These are phyloP conservation scores for Fagopyrum homotropicum DNA, from an alignment of 148 eudicot genomes.

Conservation along the genomic window DNA sequence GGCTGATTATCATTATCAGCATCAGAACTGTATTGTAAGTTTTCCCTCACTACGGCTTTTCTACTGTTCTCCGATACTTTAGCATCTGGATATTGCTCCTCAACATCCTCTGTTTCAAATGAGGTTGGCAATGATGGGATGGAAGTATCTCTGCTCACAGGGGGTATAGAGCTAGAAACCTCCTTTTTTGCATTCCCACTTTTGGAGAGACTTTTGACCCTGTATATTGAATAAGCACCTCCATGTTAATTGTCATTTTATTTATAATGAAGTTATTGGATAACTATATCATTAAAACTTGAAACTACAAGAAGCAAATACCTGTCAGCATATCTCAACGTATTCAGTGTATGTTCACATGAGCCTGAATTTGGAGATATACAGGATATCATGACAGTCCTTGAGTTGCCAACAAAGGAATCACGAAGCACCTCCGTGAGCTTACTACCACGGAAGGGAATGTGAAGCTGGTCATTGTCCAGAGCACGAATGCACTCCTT, in stretches of 20 bases:
- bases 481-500: constrained; percentile 99
- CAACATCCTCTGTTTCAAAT: constrained; percentile 47
- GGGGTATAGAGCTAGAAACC: constrained; percentile 37
- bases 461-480: constrained; percentile 94
- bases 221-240: constrained; percentile 22
- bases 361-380: constrained; percentile 95
- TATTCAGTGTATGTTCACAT: constrained; percentile 96
- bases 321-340: constrained; percentile 99
- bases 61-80: constrained; percentile 46
- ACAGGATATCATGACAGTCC: constrained; percentile 98
- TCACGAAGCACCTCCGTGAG: constrained; percentile 99
- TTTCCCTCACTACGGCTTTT: constrained; percentile 51
- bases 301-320: constrained; percentile 17
- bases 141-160: constrained; percentile 52
- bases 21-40: constrained; percentile 31
- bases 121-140: constrained; percentile 36
- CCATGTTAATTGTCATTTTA: background rate
- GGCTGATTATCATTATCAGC: constrained; percentile 46
- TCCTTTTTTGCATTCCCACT: constrained; percentile 84
- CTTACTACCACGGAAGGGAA: constrained; percentile 99
- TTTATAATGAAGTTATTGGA: background rate
- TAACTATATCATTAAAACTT: background rate
- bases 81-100: constrained; percentile 48
- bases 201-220: constrained; percentile 96
- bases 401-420: constrained; percentile 97